Evolutionary conservation across 441 rosid genomes (phyloP).

Genomic region (Lepidium campestre): DNA sequence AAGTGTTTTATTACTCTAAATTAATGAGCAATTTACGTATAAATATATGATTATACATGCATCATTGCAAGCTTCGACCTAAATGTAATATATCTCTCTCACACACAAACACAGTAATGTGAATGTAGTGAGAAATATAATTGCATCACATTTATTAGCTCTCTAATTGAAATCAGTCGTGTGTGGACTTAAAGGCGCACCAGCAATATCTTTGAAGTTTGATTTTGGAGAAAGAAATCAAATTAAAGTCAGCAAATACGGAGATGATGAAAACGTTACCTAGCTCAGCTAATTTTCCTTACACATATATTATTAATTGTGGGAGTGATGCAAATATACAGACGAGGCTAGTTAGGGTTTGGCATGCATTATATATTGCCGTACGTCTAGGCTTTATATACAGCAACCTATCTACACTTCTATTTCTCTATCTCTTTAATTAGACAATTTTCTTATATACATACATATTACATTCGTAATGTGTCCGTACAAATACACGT

Average conservation of each 20-base stretch:
- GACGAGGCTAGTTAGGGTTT: constrained; percentile 28
- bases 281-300: constrained; percentile 8
- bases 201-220: neutral
- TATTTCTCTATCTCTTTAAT: neutral
- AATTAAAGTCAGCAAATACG: constrained; percentile 30
- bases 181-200: constrained; percentile 11
- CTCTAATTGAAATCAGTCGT: neutral
- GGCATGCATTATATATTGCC: constrained; percentile 23
- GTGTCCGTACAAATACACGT: neutral
- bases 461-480: neutral
- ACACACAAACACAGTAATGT: neutral
- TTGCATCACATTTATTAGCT: constrained; percentile 10
- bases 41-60: neutral
- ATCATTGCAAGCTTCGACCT: neutral
- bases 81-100: neutral
- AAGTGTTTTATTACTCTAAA: too few species aligned
- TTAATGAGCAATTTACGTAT: too few species aligned
- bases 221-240: neutral
- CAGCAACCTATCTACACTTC: constrained; percentile 1
- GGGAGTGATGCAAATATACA: constrained; percentile 10
- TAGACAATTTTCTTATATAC: neutral
- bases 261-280: constrained; percentile 12
- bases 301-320: neutral
- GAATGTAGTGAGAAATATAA: constrained; percentile 13
- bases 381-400: constrained; percentile 4